Evolutionary conservation across 2,329 filamentous ascomycete genomes (phyloP), one percentile per base, ranked within the genome.

Genomic region (Didymella exigua): DNA sequence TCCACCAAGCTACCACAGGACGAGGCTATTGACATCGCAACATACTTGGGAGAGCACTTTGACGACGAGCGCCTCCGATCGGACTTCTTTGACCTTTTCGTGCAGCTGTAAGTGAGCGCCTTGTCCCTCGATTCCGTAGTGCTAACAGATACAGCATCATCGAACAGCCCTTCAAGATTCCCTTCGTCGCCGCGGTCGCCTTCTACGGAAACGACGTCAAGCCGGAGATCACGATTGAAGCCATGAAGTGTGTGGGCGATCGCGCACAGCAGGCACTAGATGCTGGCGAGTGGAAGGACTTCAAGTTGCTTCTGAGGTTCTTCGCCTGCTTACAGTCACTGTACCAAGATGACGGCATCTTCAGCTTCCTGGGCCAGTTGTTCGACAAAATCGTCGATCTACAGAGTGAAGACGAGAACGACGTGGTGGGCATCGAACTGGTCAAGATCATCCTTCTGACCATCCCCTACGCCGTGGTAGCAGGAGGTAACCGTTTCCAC

Each of bases 101-200:
- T 93, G 54, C 90, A 93, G 75, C 82, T 98, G 83, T 86, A 76
- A 62, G 83, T 68, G 36, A 6, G 7, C 41, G 6, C 4, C 7
- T 29, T 24, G 21, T 16, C 5, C 10, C 11, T 24, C 13, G 24
- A 51, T 8, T 10, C 8, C 6, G 23, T n/a, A 7, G 6, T 52
- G 49, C 65, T 70, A 59, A 67, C 34, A 10, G 6, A 21, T 19
- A 27, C 55, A 86, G 84, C 62, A 83, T 89, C 37, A 74, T 91
- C 30, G 95, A 99, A 78, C 95, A 99, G 77, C 95, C 95, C 1
- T 88, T 99, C 75, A 98, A 98, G 81, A 96, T 92, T n/a, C 93
- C 95, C 0, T 98, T 97, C 72, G 84, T 96, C 31, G 92, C 93
- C 9, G 91, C 90, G 18, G 87, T 93, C 13, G 84, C 96, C 37